Conservation (phyloP, 176 grass and related monocot genomes). For the Guadua angustifolia region DNA sequence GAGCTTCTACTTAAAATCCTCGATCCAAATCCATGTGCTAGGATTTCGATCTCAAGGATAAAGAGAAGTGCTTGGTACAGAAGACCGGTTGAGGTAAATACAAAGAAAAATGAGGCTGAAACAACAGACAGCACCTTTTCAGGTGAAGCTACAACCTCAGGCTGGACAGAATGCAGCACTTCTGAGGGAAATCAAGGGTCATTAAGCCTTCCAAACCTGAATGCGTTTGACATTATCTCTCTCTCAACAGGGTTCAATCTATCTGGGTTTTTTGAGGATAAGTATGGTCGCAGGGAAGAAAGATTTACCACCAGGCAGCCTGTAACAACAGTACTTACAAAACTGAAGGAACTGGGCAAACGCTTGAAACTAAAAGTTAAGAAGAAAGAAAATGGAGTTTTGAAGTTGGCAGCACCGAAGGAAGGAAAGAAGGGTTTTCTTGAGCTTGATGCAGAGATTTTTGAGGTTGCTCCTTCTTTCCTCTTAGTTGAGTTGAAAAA, state of each 20-base stretch:
- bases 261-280: slow-evolving; percentile 77
- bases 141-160: slow-evolving; percentile 39
- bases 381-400: slow-evolving; percentile 76
- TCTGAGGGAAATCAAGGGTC: slow-evolving; percentile 60
- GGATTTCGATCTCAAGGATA: slow-evolving; percentile 81
- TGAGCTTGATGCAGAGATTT: slow-evolving; percentile 78
- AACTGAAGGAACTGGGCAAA: slow-evolving; percentile 72
- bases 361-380: slow-evolving; percentile 66
- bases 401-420: slow-evolving; percentile 63
- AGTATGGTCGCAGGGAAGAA: slow-evolving; percentile 53
- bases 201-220: slow-evolving; percentile 65
- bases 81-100: slow-evolving; percentile 45
- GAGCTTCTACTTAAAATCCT: slow-evolving; percentile 79
- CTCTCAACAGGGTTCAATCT: slow-evolving; percentile 82
- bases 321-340: slow-evolving; percentile 56
- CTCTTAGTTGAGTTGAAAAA: slow-evolving; percentile 89
- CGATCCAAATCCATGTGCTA: slow-evolving; percentile 70
- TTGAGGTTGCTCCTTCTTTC: slow-evolving; percentile 73
- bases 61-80: slow-evolving; percentile 75
- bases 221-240: slow-evolving; percentile 94
- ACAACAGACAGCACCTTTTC: slow-evolving; percentile 5
- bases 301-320: slow-evolving; percentile 77
- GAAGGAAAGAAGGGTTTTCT: slow-evolving; percentile 89
- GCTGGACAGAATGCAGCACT: slow-evolving; percentile 33
- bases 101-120: slow-evolving; percentile 36